These are phyloP conservation scores for Seminavis robusta DNA, from an alignment of 108 stramenopile species.

Conservation along the genomic window DNA sequence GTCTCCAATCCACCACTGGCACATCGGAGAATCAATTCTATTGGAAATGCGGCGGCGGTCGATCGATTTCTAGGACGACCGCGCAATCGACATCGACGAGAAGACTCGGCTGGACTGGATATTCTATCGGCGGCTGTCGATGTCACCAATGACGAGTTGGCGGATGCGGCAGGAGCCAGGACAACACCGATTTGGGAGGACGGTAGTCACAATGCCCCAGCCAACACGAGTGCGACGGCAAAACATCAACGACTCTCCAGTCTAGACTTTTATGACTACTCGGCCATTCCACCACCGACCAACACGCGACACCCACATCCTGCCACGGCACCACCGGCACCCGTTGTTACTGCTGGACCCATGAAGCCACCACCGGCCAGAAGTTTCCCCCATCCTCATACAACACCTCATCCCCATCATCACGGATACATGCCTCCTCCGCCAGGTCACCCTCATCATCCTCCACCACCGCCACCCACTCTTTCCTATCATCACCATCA, in stretches of 20 bases:
- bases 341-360: not conserved
- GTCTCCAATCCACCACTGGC: conserved; percentile 52
- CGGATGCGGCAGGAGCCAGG: conserved; percentile 16
- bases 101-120: conserved; percentile 48
- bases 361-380: not conserved
- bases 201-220: not conserved
- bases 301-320: not conserved
- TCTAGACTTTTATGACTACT: too few species aligned
- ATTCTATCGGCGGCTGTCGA: conserved; percentile 55
- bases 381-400: conserved; percentile 12
- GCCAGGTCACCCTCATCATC: conserved; percentile 1
- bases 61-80: conserved; percentile 13
- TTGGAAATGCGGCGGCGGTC: conserved; percentile 46
- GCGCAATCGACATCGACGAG: conserved; percentile 37
- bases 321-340: conserved; percentile 1
- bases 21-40: conserved; percentile 68
- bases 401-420: conserved; percentile 17
- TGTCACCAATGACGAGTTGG: conserved; percentile 49
- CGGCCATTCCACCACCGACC: too few species aligned
- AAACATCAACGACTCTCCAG: too few species aligned
- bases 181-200: not conserved
- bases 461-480: not conserved
- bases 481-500: not conserved
- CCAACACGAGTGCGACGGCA: not conserved
- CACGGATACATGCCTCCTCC: conserved; percentile 7